Conservation (phyloP, 139 green algal genomes). For the Microglena sp. region DNA sequence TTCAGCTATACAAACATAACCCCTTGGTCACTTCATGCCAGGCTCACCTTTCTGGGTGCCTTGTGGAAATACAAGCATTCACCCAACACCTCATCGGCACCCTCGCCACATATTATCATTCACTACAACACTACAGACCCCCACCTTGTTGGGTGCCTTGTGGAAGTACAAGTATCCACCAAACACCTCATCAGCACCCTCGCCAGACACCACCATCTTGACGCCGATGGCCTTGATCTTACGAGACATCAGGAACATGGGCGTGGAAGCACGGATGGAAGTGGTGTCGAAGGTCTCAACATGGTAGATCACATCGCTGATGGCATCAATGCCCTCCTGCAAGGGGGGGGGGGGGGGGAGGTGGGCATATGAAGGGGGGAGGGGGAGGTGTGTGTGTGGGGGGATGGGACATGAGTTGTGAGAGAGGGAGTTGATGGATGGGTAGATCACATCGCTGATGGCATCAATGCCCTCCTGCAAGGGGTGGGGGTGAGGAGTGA, state of each 20-base stretch:
- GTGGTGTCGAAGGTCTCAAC: slow-evolving; percentile 84
- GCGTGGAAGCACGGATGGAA: slow-evolving; percentile 72
- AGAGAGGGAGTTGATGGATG: not conserved
- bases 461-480: slow-evolving; percentile 85
- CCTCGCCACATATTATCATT: not conserved
- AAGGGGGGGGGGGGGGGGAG: not conserved
- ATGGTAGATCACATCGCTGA: slow-evolving; percentile 91
- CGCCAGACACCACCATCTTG: slow-evolving; percentile 86
- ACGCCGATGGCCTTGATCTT: slow-evolving; percentile 83
- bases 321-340: slow-evolving; percentile 87
- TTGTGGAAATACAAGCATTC: no score
- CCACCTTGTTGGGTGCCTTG: slow-evolving; percentile 74
- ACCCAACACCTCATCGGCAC: not conserved
- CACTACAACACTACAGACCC: not conserved
- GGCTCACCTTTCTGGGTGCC: no score
- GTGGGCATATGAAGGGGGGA: not conserved
- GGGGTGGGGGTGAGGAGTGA: not conserved
- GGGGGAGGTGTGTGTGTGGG: not conserved
- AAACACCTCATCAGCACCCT: slow-evolving; percentile 93
- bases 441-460: slow-evolving; percentile 83
- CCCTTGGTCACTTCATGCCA: no score
- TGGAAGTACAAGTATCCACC: slow-evolving; percentile 98
- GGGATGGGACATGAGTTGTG: not conserved
- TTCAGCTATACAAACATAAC: no score
- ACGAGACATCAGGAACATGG: slow-evolving; percentile 93